phyloP scores from a whole-genome alignment of 2,329 filamentous ascomycete genomes.

The Hypoxylon sp. region DNA sequence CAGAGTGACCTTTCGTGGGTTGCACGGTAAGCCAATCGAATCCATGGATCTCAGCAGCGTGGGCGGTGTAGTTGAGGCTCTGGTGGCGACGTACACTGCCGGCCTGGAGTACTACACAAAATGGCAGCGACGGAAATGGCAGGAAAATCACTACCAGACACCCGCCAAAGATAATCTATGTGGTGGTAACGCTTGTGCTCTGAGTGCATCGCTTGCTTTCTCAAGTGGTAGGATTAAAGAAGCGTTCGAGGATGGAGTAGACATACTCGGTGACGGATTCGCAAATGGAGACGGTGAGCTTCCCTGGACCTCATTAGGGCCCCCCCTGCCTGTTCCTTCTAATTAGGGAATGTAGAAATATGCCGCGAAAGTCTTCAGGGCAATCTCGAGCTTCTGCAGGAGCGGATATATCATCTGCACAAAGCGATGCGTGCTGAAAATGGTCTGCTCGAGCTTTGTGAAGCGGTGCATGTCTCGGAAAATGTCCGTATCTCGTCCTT shows the following conservation, averaged over 20 bases:
- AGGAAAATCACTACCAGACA: slow-evolving; percentile 55
- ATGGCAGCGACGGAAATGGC: slow-evolving; percentile 56
- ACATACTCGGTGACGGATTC: slow-evolving; percentile 56
- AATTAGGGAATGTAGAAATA: slow-evolving; percentile 40
- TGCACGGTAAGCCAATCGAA: slow-evolving; percentile 34
- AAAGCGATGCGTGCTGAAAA: slow-evolving; percentile 39
- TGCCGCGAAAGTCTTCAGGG: slow-evolving; percentile 52
- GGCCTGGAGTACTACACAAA: slow-evolving; percentile 55
- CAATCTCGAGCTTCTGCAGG: slow-evolving; percentile 51
- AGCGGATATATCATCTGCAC: slow-evolving; percentile 51
- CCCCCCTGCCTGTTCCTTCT: slow-evolving; percentile 10
- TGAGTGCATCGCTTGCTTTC: slow-evolving; percentile 55
- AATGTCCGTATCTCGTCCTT: slow-evolving; percentile 53
- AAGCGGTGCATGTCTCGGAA: slow-evolving; percentile 56
- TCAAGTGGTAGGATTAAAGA: slow-evolving; percentile 54
- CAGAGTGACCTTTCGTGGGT: slow-evolving; percentile 34
- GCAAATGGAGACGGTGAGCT: slow-evolving; percentile 56
- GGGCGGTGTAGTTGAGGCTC: slow-evolving; percentile 51
- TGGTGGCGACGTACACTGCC: slow-evolving; percentile 52
- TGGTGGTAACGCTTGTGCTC: slow-evolving; percentile 51
- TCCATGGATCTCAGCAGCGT: slow-evolving; percentile 52
- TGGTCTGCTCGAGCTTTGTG: slow-evolving; percentile 54
- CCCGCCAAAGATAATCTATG: slow-evolving; percentile 20
- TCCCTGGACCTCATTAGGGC: neutral
- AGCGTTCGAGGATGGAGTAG: slow-evolving; percentile 54